Conservation (phyloP, 805 yeast genomes). For the Ogataea sp. region DNA sequence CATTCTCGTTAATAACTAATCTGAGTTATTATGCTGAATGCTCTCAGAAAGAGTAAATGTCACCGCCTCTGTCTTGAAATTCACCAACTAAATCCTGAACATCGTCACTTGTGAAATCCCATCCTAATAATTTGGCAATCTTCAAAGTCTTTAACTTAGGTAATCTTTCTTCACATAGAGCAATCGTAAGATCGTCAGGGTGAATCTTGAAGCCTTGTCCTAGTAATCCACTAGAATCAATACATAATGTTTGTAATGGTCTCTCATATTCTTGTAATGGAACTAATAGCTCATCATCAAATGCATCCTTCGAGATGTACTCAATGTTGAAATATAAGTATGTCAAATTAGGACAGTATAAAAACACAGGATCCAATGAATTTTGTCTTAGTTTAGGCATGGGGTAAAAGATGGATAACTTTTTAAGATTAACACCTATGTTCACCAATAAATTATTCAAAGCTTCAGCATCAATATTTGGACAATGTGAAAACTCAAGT, state of each 20-base stretch:
- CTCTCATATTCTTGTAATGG: slow-evolving; percentile 20
- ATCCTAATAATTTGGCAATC: slow-evolving; percentile 73
- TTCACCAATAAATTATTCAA: slow-evolving; percentile 51
- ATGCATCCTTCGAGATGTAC: slow-evolving; percentile 50
- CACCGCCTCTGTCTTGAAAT: slow-evolving; percentile 70
- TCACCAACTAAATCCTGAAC: slow-evolving; percentile 57
- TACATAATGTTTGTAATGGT: slow-evolving; percentile 54
- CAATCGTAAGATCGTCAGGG: slow-evolving; percentile 84
- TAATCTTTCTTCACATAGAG: slow-evolving; percentile 68
- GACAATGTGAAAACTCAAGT: slow-evolving; percentile 83
- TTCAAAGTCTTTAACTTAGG: slow-evolving; percentile 58
- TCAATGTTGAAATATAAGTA: slow-evolving; percentile 71
- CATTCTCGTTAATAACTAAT: too few species aligned
- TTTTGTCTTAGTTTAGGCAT: slow-evolving; percentile 70
- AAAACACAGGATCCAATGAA: slow-evolving; percentile 66
- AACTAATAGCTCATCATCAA: slow-evolving; percentile 37
- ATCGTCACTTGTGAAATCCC: slow-evolving; percentile 64
- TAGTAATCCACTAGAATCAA: slow-evolving; percentile 79
- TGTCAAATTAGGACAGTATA: slow-evolving; percentile 66
- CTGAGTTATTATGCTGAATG: too few species aligned
- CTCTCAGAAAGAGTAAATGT: slow-evolving; percentile 35
- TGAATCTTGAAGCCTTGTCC: slow-evolving; percentile 79
- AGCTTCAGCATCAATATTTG: slow-evolving; percentile 58
- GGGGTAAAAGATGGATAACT: slow-evolving; percentile 72
- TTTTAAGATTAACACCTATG: slow-evolving; percentile 58